A percentile compares a stretch with the other conserved stretches of the same genome.
Conservation (phyloP, 345 rosid genomes). For the Populus ilicifolia region DNA sequence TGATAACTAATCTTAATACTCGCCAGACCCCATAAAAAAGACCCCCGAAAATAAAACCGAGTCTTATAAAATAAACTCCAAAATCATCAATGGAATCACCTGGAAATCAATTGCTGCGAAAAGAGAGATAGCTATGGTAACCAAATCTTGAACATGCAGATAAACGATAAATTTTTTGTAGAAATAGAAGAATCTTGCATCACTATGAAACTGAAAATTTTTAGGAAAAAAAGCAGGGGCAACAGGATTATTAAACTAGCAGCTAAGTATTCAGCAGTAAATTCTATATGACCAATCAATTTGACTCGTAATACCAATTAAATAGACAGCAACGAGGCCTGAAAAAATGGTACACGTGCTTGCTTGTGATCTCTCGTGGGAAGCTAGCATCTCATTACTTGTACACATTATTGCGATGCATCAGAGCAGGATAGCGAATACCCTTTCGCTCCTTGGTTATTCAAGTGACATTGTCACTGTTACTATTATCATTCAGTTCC, state of each 20-base stretch:
- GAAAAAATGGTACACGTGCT: constrained; percentile 1
- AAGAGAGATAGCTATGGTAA: neutral
- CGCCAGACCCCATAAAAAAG: neutral
- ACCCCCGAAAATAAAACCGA: neutral
- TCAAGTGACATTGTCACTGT: constrained; percentile 40
- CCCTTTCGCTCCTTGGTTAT: neutral
- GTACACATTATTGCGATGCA: constrained; percentile 13
- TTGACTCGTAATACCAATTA: constrained; percentile 1
- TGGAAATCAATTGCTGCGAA: neutral
- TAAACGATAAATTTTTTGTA: constrained; percentile 2
- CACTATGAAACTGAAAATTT: constrained; percentile 4
- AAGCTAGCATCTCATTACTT: constrained; percentile 6
- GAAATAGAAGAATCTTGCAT: neutral
- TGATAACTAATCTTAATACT: neutral
- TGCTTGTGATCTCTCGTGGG: constrained; percentile 11
- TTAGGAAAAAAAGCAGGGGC: neutral
- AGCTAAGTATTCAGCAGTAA: constrained; percentile 20
- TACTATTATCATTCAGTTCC: constrained; percentile 39
- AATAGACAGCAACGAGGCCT: constrained; percentile 3
- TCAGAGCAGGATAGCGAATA: constrained; percentile 17
- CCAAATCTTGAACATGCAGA: neutral
- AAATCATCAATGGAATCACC: neutral
- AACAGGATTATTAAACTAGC: neutral
- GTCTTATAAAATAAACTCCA: neutral
- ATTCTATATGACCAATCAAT: constrained; percentile 7